Evolutionary conservation across 352 stramenopile genomes (phyloP).

Genomic region (Sclerospora graminicola): DNA sequence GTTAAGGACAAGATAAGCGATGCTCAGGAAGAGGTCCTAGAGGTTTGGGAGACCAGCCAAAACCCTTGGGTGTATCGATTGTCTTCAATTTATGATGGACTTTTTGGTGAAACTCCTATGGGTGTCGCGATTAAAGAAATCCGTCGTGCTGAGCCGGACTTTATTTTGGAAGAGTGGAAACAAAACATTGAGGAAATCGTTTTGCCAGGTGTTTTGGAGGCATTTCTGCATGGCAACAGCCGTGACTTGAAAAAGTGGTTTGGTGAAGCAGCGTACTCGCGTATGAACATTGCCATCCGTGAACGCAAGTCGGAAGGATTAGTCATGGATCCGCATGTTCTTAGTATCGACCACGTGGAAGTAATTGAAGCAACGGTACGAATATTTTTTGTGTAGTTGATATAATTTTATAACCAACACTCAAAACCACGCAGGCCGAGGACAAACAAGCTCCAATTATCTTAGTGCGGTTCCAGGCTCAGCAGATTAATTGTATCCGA

Average conservation of each 20-base stretch:
- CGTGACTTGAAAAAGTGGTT: conserved; percentile 95
- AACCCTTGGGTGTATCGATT: conserved; percentile 97
- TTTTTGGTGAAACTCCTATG: conserved; percentile 95
- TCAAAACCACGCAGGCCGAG: conserved; percentile 40
- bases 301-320: conserved; percentile 91
- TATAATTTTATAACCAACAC: conserved; percentile 7
- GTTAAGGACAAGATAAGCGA: conserved; percentile 78
- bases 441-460: conserved; percentile 92
- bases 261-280: conserved; percentile 91
- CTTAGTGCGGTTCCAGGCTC: conserved; percentile 94
- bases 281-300: conserved; percentile 90
- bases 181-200: conserved; percentile 91
- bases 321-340: conserved; percentile 92
- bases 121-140: conserved; percentile 92
- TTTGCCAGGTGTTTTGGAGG: conserved; percentile 90
- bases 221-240: conserved; percentile 92
- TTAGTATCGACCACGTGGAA: conserved; percentile 95
- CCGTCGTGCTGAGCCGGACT: conserved; percentile 92
- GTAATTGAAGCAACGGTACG: conserved; percentile 89
- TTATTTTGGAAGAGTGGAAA: conserved; percentile 95
- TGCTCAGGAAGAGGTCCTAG: conserved; percentile 72
- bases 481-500: conserved; percentile 98
- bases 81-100: conserved; percentile 95
- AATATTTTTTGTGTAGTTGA: not conserved
- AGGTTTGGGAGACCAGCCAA: conserved; percentile 98